Evolutionary conservation across 2,329 filamentous ascomycete species (phyloP), one percentile per base, ranked within the genome.

Genomic region (Epicoccum sorghinum): DNA sequence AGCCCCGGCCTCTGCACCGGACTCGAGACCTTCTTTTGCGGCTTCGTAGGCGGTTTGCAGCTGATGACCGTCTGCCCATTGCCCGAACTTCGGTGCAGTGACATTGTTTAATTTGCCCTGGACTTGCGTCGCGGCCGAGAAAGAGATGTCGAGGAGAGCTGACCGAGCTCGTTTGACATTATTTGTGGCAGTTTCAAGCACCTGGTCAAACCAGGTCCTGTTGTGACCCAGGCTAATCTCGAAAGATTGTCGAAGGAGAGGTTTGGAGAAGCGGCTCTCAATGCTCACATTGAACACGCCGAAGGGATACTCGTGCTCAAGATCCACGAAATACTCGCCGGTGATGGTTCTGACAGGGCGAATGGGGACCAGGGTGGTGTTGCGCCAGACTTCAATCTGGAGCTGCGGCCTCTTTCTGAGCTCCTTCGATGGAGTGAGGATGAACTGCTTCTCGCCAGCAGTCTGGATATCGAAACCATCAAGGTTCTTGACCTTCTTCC

Each of bases 361-460:
- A 52, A 80, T 74, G 52, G 79, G 77, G 24, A 78, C 64, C 40
- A 80, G 66, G 30, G 71, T 58, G 13, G 72, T 69, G 24, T 75
- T 75, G n/a, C 79, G 78, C 25, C 68, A 75, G 41, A 85, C 76
- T 41, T 77, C 75, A 33, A 85, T 79, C 45, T 78, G 74, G 48
- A 86, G 77, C 25, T 76, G 78, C 12, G 75, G 74, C 61, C 77
- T 82, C 60, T 76, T 80, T 36, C 63, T 67, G 43, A 73, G 67
- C 23, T 73, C 73, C 29, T 73, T 72, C 7, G 81, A 80, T 7
- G 81, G 78, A 38, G 78, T 79, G 44, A 85, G 74, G 38, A 82
- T 68, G 50, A 85, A 78, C 60, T 84, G 80, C 42, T 78, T 78
- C 55, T 83, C 79, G 4, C 80, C 81, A 57, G 83, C 76, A n/a